Evolutionary conservation across 1,284 basidiomycete genomes (phyloP).

Genomic region (Butyriboletus appendiculatus): DNA sequence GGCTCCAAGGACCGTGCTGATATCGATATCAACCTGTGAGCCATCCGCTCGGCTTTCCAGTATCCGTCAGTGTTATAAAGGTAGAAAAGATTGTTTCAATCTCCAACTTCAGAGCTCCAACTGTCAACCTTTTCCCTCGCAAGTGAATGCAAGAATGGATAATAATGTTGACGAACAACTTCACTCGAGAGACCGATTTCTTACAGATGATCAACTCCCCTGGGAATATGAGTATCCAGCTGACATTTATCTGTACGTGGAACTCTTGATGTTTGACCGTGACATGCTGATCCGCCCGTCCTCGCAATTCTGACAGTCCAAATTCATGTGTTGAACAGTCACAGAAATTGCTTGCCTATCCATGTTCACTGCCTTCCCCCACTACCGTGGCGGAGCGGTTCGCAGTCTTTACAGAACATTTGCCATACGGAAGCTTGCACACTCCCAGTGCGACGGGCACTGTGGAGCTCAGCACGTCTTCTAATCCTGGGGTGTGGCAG

Average conservation of each 20-base stretch:
- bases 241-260: slow-evolving; percentile 2
- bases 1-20: no score
- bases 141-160: slow-evolving; percentile 2
- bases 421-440: background rate
- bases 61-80: background rate
- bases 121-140: background rate
- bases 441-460: background rate
- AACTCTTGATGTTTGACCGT: background rate
- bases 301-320: background rate
- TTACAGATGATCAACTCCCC: background rate
- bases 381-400: background rate
- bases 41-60: slow-evolving; percentile 2
- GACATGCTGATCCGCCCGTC: slow-evolving; percentile 2
- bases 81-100: background rate
- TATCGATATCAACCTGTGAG: background rate
- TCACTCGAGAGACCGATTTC: background rate
- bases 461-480: background rate
- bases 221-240: background rate
- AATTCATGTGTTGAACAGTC: background rate
- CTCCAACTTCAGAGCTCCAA: background rate
- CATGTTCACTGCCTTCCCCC: background rate
- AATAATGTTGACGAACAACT: background rate
- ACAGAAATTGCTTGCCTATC: background rate
- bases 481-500: background rate
- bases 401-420: background rate